Conservation (phyloP, 1,284 basidiomycete genomes). For the Heterobasidion occidentale region DNA sequence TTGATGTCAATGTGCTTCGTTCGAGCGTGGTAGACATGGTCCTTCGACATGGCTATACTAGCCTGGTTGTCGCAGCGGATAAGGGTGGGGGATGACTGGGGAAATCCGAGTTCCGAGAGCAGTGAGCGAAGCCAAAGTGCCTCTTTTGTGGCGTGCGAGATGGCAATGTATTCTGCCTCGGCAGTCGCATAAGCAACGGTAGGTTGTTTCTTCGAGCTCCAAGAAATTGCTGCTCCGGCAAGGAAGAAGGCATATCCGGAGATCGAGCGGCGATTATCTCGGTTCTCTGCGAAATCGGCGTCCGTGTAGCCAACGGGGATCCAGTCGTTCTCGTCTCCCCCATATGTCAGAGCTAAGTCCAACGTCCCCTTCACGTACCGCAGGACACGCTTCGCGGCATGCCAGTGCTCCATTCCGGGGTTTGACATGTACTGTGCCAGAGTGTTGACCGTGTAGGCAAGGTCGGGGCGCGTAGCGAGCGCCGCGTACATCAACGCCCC, state of each 20-base stretch:
- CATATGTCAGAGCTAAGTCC: background rate
- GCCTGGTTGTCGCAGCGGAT: background rate
- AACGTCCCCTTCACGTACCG: conserved; percentile 5
- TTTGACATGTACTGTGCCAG: conserved; percentile 4
- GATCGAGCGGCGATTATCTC: background rate
- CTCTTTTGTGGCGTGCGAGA: conserved; percentile 8
- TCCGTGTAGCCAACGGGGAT: background rate
- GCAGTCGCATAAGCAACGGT: conserved; percentile 19
- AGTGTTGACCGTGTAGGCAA: conserved; percentile 1
- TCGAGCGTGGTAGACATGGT: background rate
- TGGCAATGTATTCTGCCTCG: conserved; percentile 27
- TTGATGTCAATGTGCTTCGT: conserved; percentile 1
- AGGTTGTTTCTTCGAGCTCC: conserved; percentile 21
- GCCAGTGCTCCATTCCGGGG: conserved; percentile 2
- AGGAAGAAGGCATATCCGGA: background rate
- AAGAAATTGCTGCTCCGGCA: conserved; percentile 15
- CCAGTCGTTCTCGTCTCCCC: background rate
- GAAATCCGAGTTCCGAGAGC: conserved; percentile 9
- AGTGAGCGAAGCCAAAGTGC: conserved; percentile 13
- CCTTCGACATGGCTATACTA: background rate
- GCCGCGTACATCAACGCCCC: background rate
- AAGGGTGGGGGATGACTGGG: background rate
- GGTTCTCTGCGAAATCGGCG: background rate
- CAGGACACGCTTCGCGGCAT: conserved; percentile 6
- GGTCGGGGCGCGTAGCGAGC: background rate